Conservation (phyloP, 257 asterid species). For the Coffea eugenioides region DNA sequence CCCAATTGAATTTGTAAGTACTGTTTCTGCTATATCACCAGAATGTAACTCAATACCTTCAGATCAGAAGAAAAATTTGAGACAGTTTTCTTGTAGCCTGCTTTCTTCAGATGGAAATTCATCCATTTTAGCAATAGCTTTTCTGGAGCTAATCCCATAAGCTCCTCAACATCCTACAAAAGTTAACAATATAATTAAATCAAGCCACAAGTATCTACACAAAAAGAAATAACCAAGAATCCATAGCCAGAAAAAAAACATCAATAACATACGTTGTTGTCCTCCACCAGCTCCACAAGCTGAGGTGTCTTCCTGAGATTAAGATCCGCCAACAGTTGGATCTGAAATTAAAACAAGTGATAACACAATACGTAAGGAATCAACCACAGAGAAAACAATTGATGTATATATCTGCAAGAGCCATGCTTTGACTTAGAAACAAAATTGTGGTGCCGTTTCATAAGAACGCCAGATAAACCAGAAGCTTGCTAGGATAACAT, state of each 20-base stretch:
- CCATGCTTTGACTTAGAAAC: background rate
- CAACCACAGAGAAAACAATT: background rate
- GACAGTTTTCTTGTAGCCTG: conserved; percentile 79
- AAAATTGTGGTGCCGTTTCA: background rate
- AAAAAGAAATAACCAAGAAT: conserved; percentile 7
- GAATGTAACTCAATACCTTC: conserved; percentile 52
- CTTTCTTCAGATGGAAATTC: conserved; percentile 97
- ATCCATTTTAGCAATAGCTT: conserved; percentile 89
- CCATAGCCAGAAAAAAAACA: conserved; percentile 13
- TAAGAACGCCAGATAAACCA: background rate
- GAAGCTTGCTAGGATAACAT: background rate
- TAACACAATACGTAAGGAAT: background rate
- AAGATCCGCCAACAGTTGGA: conserved; percentile 96
- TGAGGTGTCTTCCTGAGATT: conserved; percentile 97
- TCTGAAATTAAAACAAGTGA: conserved; percentile 46
- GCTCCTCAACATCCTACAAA: conserved; percentile 94
- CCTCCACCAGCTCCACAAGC: conserved; percentile 94
- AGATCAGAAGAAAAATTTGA: conserved; percentile 87
- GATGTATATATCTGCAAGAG: background rate
- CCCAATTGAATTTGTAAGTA: background rate
- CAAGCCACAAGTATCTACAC: background rate
- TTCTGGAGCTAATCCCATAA: conserved; percentile 97
- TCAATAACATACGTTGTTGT: conserved; percentile 58
- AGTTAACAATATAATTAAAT: background rate
- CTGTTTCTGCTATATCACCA: background rate